Conservation (phyloP, 1,139 yeast species). For the Kodamaea derodonti region DNA sequence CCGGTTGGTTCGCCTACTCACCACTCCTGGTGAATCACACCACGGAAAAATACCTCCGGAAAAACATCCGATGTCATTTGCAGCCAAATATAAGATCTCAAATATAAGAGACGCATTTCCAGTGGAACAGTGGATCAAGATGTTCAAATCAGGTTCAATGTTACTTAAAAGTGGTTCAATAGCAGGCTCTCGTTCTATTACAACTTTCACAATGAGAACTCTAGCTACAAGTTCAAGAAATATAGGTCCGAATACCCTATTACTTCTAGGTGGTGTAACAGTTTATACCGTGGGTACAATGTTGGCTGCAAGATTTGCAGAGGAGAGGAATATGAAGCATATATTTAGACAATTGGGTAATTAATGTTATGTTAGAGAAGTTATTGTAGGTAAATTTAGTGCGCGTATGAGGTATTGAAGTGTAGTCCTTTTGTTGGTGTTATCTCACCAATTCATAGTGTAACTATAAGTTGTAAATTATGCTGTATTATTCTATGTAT, state of each 20-base stretch:
- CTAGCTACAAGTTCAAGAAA: neutral
- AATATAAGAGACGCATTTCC: neutral
- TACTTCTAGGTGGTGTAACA: slow-evolving; percentile 12
- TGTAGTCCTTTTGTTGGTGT: too few relatives aligned
- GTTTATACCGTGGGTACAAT: slow-evolving; percentile 19
- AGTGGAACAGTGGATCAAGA: too few relatives aligned
- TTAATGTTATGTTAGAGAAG: neutral
- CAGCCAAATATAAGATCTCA: neutral
- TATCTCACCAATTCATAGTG: too few relatives aligned
- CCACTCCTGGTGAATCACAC: too few relatives aligned
- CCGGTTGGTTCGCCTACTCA: too few relatives aligned
- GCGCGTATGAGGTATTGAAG: too few relatives aligned
- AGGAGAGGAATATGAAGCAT: slow-evolving; percentile 19
- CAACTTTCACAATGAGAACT: neutral
- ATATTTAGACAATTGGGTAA: slow-evolving; percentile 24
- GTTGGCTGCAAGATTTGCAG: slow-evolving; percentile 23
- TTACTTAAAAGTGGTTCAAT: too few relatives aligned
- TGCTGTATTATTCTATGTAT: too few relatives aligned
- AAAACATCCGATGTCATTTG: neutral
- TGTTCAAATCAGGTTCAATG: too few relatives aligned
- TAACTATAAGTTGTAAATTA: too few relatives aligned
- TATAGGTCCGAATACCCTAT: neutral
- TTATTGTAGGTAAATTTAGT: too few relatives aligned
- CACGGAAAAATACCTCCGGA: neutral
- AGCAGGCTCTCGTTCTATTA: neutral